Percentiles rank a stretch among this genome's conserved stretches.
Conservation (phyloP, 2,329 filamentous ascomycete genomes). For the Cryphonectria naterciae region DNA sequence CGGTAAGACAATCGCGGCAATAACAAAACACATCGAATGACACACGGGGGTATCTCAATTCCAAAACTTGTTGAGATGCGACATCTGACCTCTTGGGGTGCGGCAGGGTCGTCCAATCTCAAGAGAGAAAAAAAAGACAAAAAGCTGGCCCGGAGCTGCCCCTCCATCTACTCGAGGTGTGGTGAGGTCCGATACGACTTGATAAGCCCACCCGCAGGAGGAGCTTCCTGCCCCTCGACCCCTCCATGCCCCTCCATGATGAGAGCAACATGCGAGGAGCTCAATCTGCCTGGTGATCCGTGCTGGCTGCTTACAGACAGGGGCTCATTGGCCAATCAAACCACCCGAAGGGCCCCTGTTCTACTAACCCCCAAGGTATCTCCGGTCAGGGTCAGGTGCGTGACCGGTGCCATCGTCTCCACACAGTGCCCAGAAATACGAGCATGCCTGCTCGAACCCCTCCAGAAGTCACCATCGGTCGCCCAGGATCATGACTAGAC, state of each 20-base stretch:
- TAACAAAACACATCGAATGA: conserved; percentile 25
- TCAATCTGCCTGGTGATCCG: conserved; percentile 14
- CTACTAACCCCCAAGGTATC: conserved; percentile 1
- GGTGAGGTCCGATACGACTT: conserved; percentile 14
- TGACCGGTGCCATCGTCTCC: not conserved
- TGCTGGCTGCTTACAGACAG: conserved; percentile 12
- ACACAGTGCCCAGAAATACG: conserved; percentile 24
- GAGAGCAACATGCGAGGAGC: conserved; percentile 15
- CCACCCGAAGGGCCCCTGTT: conserved; percentile 10
- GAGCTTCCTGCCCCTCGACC: conserved; percentile 21
- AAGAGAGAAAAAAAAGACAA: too few relatives aligned
- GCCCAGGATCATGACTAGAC: conserved; percentile 23
- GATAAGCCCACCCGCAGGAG: conserved; percentile 18
- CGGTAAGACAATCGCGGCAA: not conserved
- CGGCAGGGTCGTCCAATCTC: conserved; percentile 24
- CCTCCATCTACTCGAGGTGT: conserved; percentile 23
- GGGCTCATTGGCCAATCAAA: not conserved
- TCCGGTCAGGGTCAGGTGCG: conserved; percentile 16
- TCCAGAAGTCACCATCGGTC: conserved; percentile 15
- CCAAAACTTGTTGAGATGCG: conserved; percentile 16
- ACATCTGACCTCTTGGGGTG: conserved; percentile 21
- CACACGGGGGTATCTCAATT: conserved; percentile 15
- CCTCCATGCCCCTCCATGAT: conserved; percentile 29
- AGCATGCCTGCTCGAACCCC: conserved; percentile 10
- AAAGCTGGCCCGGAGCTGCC: conserved; percentile 16